Evolutionary conservation across 805 yeast genomes (phyloP).

Genomic region (Metschnikowia shivogae): DNA sequence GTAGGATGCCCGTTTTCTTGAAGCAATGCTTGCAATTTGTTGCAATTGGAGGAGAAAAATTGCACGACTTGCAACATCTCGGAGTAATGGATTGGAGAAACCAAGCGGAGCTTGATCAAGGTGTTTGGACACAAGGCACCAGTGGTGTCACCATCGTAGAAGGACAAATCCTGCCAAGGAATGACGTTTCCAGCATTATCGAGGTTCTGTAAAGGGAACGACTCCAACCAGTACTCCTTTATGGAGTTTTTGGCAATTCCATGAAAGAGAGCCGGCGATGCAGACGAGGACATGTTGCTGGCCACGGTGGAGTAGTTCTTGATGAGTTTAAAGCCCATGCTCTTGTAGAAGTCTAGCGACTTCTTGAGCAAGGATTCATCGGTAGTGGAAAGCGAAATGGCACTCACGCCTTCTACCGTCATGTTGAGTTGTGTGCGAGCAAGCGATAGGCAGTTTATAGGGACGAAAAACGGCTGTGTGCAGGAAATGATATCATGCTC

Average conservation of each 20-base stretch:
- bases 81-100: conserved; percentile 14
- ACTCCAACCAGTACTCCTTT: conserved; percentile 69
- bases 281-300: conserved; percentile 28
- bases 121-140: conserved; percentile 26
- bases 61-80: conserved; percentile 19
- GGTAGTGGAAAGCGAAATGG: conserved; percentile 58
- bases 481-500: conserved; percentile 11
- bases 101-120: conserved; percentile 33
- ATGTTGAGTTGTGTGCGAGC: conserved; percentile 4
- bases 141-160: conserved; percentile 37
- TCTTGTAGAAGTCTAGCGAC: conserved; percentile 53
- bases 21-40: conserved; percentile 19
- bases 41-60: conserved; percentile 32
- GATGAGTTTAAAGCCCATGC: conserved; percentile 57
- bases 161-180: conserved; percentile 40
- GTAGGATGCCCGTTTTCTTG: conserved; percentile 4
- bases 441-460: conserved; percentile 6
- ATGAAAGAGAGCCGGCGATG: conserved; percentile 21
- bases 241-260: conserved; percentile 67
- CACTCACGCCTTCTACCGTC: conserved; percentile 40
- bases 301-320: conserved; percentile 56
- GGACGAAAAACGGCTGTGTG: conserved; percentile 4
- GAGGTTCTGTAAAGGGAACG: conserved; percentile 49
- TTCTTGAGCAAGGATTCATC: conserved; percentile 43
- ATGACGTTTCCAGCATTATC: conserved; percentile 31